A percentile compares a stretch with the other conserved stretches of the same genome.
phyloP scores from a whole-genome alignment of 306 rosid genomes.

The Gastrolobium villosum region DNA sequence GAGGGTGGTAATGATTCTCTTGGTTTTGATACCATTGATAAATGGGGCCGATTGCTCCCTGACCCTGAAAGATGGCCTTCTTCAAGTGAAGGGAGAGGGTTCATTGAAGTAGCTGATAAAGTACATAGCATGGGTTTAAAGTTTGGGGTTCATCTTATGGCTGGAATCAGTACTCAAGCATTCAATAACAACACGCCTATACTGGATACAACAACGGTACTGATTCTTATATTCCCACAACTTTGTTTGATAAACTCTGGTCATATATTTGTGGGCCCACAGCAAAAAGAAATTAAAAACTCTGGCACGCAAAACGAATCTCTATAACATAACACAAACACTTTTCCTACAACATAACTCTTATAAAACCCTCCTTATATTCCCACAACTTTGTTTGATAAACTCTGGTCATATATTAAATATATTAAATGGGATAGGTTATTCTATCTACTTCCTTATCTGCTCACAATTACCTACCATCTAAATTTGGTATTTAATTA shows the following conservation, averaged over 20 bases:
- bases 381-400: neutral
- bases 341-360: too few species aligned
- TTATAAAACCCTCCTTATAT: too few species aligned
- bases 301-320: too few species aligned
- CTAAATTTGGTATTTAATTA: too few species aligned
- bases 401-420: neutral
- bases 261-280: too few species aligned
- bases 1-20: slow-evolving; percentile 63
- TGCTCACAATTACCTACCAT: too few species aligned
- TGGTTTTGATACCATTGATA: slow-evolving; percentile 72
- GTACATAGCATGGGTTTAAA: slow-evolving; percentile 72
- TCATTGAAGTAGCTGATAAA: slow-evolving; percentile 60
- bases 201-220: slow-evolving; percentile 58
- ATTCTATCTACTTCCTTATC: too few species aligned
- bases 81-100: slow-evolving; percentile 69
- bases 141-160: slow-evolving; percentile 91
- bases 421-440: too few species aligned
- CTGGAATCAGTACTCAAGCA: slow-evolving; percentile 83
- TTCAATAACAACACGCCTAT: slow-evolving; percentile 70
- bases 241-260: neutral
- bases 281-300: too few species aligned
- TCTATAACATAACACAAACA: too few species aligned
- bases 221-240: slow-evolving; percentile 10
- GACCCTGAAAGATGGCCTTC: slow-evolving; percentile 87
- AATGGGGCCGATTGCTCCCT: slow-evolving; percentile 87